Base-by-base conservation (phyloP, 257 asterid species). In the Scutellaria minor region DNA sequence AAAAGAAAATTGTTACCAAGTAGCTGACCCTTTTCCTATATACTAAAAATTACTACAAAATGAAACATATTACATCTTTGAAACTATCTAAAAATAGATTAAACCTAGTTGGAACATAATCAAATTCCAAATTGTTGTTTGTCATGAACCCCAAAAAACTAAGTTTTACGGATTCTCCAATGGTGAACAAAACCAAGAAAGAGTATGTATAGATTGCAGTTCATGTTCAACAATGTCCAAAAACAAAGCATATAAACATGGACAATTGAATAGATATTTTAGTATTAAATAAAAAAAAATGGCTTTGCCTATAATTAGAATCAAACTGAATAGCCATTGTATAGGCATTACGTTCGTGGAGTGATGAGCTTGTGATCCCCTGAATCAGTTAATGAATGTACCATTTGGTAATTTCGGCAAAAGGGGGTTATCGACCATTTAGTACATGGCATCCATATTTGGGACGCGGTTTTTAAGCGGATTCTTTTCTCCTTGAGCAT, bases 401-500 rank as follows among this genome's bases (percentile, higher is more conserved):
- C 24, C 47, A 24, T 54, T 7, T 39, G 39, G 59, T 42, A 46
- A 5, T n/a, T 41, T 39, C 44, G 37, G 62, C 31, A 58, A 54
- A 47, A 24, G 37, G 8, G 45, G 10, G 50, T 6, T 44, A 9
- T 40, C 40, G 37, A 9, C 58, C 20, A 6, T 42, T 65, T 69
- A 83, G 35, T 76, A 75, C 88, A 86, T 75, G 10, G 75, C 83
- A 63, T 71, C 81, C 88, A 89, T 83, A 69, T 89, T 82, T 8
- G 90, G 95, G 75, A 87, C 79, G 2, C 85, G 91, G 58, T 74
- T 83, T 73, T 80, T 84, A 3, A 77, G 76, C 15, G 88, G 92
- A 53, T 83, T 89, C 48, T 74, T 75, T 84, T 70, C 89, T 61
- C 89, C 90, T 73, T 75, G 71, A 64, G 78, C 88, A 78, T 82